Percentiles rank a stretch among this genome's conserved stretches.
Conservation (phyloP, 306 rosid genomes). For the Purshia tridentata region DNA sequence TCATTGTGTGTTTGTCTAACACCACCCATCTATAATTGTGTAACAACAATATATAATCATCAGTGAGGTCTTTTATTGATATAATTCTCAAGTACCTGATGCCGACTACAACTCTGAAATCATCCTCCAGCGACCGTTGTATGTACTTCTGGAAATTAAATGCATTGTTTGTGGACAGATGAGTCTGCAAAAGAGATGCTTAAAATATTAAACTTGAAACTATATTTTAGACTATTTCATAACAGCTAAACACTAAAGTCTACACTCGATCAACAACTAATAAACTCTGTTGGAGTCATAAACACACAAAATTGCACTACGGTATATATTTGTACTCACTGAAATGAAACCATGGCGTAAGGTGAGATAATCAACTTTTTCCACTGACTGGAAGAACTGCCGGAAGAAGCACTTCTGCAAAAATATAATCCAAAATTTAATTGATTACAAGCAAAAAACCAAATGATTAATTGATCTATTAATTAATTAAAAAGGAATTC, state of each 20-base stretch:
- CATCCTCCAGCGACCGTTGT: conserved; percentile 52
- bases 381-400: conserved; percentile 59
- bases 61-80: too few species aligned
- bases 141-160: conserved; percentile 56
- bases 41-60: too few species aligned
- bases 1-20: too few species aligned
- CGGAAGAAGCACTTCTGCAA: conserved; percentile 61
- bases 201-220: too few species aligned
- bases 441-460: not conserved
- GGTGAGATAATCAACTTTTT: conserved; percentile 57
- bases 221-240: too few species aligned
- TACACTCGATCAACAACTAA: too few species aligned
- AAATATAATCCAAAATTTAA: not conserved
- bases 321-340: conserved; percentile 30
- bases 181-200: conserved; percentile 37
- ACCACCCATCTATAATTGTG: too few species aligned
- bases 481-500: not conserved
- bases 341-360: conserved; percentile 59
- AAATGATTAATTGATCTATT: not conserved
- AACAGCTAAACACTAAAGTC: too few species aligned
- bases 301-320: too few species aligned
- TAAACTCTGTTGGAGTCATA: too few species aligned
- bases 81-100: conserved; percentile 37
- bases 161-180: conserved; percentile 33
- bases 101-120: conserved; percentile 56